Percentiles rank a stretch among this genome's conserved stretches.
Evolutionary conservation across 306 rosid genomes (phyloP).

Genomic region (Inga leiocalycina): DNA sequence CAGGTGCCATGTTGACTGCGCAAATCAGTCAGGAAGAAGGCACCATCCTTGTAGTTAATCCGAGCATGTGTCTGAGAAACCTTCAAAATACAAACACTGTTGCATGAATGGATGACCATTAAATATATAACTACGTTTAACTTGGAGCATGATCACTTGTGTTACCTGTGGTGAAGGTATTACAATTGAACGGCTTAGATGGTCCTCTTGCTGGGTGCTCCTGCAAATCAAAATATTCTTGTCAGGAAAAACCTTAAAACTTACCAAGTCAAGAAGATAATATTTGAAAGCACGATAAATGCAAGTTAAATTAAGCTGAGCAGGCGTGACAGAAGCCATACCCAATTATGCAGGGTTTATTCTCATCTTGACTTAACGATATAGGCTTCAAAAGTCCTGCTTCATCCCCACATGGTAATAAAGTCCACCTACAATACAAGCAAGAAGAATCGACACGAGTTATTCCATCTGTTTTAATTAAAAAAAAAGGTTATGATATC

Average conservation of each 20-base stretch:
- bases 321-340: conserved; percentile 35
- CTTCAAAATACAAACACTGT: conserved; percentile 41
- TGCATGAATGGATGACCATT: conserved; percentile 18
- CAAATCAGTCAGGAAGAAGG: conserved; percentile 83
- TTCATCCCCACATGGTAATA: conserved; percentile 68
- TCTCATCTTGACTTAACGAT: conserved; percentile 63
- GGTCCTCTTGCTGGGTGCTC: conserved; percentile 40
- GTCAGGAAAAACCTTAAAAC: conserved; percentile 16
- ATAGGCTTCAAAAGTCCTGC: conserved; percentile 53
- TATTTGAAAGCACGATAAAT: neutral
- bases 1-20: conserved; percentile 77
- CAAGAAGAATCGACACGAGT: conserved; percentile 7
- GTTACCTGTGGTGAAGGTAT: conserved; percentile 72
- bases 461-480: neutral
- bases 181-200: conserved; percentile 48
- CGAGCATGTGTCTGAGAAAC: conserved; percentile 79
- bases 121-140: neutral
- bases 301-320: neutral
- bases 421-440: conserved; percentile 65
- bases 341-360: conserved; percentile 68
- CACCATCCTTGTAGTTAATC: conserved; percentile 70
- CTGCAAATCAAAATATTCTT: conserved; percentile 49
- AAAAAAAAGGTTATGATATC: neutral
- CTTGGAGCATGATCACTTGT: conserved; percentile 12
- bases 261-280: neutral